Conservation (phyloP, 1,284 basidiomycete species). For the Fistulina hepatica region DNA sequence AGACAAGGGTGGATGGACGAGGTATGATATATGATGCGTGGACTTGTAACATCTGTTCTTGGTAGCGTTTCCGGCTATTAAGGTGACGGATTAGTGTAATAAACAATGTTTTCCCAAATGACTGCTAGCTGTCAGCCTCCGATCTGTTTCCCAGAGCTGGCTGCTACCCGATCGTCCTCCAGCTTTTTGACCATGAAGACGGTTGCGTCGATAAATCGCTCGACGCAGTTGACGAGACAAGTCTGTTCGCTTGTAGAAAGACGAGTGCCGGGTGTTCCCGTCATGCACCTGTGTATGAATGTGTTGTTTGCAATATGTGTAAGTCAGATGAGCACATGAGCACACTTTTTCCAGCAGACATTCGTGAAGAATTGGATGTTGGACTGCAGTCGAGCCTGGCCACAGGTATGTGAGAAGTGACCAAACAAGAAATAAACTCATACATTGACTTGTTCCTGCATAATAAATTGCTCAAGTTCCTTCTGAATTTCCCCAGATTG, state of each 20-base stretch:
- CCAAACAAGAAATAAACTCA: no score
- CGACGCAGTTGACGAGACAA: constrained; percentile 88
- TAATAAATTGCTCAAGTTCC: constrained; percentile 78
- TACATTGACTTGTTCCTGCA: constrained; percentile 81
- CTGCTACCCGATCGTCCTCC: constrained; percentile 38
- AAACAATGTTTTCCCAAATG: no score
- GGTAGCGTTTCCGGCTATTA: no score
- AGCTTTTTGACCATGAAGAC: constrained; percentile 79
- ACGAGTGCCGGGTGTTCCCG: constrained; percentile 69
- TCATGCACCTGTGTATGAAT: constrained; percentile 59
- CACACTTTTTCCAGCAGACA: constrained; percentile 86
- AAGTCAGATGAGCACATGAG: constrained; percentile 10
- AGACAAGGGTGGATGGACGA: background rate
- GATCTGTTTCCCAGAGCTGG: constrained; percentile 2
- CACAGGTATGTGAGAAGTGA: no score
- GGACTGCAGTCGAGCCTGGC: constrained; percentile 50
- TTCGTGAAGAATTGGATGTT: constrained; percentile 62
- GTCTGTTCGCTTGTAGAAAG: constrained; percentile 79
- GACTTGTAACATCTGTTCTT: constrained; percentile 7
- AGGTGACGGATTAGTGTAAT: no score
- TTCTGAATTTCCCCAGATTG: constrained; percentile 46
- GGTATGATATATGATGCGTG: background rate
- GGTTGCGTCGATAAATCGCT: constrained; percentile 90
- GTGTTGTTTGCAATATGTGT: constrained; percentile 5
- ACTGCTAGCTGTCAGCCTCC: constrained; percentile 7